Percentiles rank a stretch among this genome's conserved stretches.
Conservation (phyloP, 352 stramenopile genomes). For the Hyaloperonospora arabidopsidis region DNA sequence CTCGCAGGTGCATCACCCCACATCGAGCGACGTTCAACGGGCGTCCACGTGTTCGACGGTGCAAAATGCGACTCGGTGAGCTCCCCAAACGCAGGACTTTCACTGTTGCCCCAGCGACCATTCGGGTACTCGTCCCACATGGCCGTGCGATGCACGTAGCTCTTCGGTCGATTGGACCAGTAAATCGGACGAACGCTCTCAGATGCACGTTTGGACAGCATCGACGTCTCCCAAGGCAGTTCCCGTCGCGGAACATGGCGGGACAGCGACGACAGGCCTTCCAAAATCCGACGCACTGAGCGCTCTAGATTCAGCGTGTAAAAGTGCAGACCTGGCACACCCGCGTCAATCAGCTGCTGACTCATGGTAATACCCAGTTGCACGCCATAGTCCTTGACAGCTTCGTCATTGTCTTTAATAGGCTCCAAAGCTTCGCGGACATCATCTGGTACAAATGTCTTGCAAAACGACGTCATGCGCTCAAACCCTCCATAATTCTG, state of each 20-base stretch:
- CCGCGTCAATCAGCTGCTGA: slow-evolving; percentile 86
- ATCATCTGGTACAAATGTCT: slow-evolving; percentile 89
- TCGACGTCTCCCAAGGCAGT: slow-evolving; percentile 89
- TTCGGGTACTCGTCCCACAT: slow-evolving; percentile 97
- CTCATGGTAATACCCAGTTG: slow-evolving; percentile 93
- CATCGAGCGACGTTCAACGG: slow-evolving; percentile 86
- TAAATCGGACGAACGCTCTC: slow-evolving; percentile 95
- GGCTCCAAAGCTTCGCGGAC: slow-evolving; percentile 78
- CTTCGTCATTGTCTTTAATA: slow-evolving; percentile 95
- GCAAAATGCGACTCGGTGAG: slow-evolving; percentile 95
- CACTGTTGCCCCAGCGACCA: slow-evolving; percentile 92
- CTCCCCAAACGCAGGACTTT: slow-evolving; percentile 93
- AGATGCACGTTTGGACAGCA: slow-evolving; percentile 79
- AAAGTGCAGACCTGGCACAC: slow-evolving; percentile 86
- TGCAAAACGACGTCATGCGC: slow-evolving; percentile 97
- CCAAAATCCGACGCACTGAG: slow-evolving; percentile 85
- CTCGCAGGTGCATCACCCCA: slow-evolving; percentile 87
- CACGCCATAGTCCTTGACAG: slow-evolving; percentile 93
- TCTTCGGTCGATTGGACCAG: slow-evolving; percentile 97
- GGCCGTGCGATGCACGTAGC: slow-evolving; percentile 95
- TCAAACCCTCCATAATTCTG: slow-evolving; percentile 96
- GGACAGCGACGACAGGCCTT: slow-evolving; percentile 54
- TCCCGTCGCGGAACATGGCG: slow-evolving; percentile 55
- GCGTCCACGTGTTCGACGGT: slow-evolving; percentile 41
- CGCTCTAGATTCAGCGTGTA: slow-evolving; percentile 93